Percentiles rank a stretch among this genome's conserved stretches.
These are phyloP conservation scores for Neurospora sp. DNA, from an alignment of 495 filamentous ascomycete genomes.

Conservation along the genomic window DNA sequence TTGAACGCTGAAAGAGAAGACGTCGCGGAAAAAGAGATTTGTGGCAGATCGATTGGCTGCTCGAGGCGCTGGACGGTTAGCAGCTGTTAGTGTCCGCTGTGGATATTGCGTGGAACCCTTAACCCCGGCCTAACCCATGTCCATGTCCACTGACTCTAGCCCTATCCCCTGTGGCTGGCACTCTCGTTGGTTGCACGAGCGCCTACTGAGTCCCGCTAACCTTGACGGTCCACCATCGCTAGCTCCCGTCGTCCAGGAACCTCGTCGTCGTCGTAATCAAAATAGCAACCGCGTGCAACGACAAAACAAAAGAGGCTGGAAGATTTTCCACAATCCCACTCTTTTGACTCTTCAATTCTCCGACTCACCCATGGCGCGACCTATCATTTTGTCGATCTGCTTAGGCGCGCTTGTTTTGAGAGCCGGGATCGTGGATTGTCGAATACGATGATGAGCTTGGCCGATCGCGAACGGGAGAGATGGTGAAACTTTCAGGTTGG, in stretches of 20 bases:
- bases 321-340: background rate
- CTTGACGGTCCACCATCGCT: background rate
- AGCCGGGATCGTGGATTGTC: background rate
- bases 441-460: background rate
- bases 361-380: background rate
- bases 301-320: background rate
- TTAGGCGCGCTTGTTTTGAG: background rate
- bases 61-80: background rate
- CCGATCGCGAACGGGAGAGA: background rate
- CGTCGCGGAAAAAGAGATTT: background rate
- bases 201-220: slow-evolving; percentile 6
- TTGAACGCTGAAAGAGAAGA: background rate
- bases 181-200: slow-evolving; percentile 8
- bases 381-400: background rate
- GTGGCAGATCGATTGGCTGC: background rate
- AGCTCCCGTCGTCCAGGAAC: slow-evolving; percentile 3
- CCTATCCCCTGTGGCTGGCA: background rate
- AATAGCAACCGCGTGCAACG: background rate
- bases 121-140: background rate
- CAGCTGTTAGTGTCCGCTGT: background rate
- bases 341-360: background rate
- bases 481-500: no score
- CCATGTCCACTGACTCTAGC: background rate
- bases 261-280: background rate
- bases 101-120: background rate